A percentile compares a stretch with the other conserved stretches of the same genome.
These are phyloP conservation scores for Dioscorea zingiberensis DNA, from an alignment of 106 monocot species.

Conservation along the genomic window DNA sequence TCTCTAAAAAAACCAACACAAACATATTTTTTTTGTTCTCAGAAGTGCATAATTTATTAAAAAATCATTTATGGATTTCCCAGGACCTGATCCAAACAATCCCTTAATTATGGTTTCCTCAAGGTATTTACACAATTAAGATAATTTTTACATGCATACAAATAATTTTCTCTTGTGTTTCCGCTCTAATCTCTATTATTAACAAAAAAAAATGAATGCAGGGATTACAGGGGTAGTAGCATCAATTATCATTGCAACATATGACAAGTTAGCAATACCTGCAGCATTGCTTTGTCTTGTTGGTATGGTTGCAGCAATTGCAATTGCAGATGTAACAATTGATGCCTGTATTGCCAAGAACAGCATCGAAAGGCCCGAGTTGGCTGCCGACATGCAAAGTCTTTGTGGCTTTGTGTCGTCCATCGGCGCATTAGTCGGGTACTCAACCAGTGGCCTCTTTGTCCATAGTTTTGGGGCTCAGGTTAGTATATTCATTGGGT, in stretches of 20 bases:
- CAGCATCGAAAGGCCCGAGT: conserved; percentile 48
- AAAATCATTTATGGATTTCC: too few relatives aligned
- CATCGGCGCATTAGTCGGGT: conserved; percentile 51
- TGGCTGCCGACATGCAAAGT: conserved; percentile 78
- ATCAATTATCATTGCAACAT: conserved; percentile 19
- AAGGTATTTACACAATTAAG: too few relatives aligned
- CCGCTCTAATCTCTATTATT: background rate
- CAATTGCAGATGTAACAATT: conserved; percentile 76
- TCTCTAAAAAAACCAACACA: too few relatives aligned
- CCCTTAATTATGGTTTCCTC: too few relatives aligned
- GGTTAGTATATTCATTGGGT: too few relatives aligned
- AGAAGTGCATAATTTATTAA: too few relatives aligned
- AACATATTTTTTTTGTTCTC: too few relatives aligned
- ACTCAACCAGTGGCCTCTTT: conserved; percentile 52
- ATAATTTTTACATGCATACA: too few relatives aligned
- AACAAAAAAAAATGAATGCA: conserved; percentile 1
- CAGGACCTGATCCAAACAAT: too few relatives aligned
- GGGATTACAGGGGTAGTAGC: conserved; percentile 31
- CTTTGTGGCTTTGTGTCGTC: conserved; percentile 50
- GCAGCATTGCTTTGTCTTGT: conserved; percentile 45
- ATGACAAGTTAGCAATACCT: conserved; percentile 14
- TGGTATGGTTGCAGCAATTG: conserved; percentile 26
- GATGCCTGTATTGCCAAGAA: conserved; percentile 78
- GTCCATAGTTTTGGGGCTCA: conserved; percentile 67
- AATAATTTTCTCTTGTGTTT: too few relatives aligned